Conservation (phyloP, 805 yeast genomes). For the Candida railenensis region DNA sequence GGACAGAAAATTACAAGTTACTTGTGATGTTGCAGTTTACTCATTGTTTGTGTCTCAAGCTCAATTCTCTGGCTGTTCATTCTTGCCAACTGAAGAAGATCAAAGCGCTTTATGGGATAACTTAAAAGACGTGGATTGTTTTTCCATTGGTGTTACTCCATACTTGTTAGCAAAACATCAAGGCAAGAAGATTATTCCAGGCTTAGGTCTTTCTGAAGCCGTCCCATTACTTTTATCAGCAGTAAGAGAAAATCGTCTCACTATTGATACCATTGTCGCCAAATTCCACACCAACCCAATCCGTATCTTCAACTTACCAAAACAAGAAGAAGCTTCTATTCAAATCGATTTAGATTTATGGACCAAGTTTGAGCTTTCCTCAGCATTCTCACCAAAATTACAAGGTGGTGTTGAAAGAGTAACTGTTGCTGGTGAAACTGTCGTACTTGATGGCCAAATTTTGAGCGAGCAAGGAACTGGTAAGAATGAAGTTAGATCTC, state of each 20-base stretch:
- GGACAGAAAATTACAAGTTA: slow-evolving; percentile 75
- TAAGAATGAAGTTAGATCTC: slow-evolving; percentile 45
- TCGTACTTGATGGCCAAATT: slow-evolving; percentile 79
- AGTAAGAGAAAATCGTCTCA: slow-evolving; percentile 68
- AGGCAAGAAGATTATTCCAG: slow-evolving; percentile 62
- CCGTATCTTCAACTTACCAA: slow-evolving; percentile 77
- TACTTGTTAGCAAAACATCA: slow-evolving; percentile 64
- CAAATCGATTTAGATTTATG: slow-evolving; percentile 73
- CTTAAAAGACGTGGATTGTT: slow-evolving; percentile 73
- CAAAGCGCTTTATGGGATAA: slow-evolving; percentile 81
- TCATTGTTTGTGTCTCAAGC: slow-evolving; percentile 74
- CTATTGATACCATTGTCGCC: slow-evolving; percentile 66
- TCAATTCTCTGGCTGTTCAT: slow-evolving; percentile 66
- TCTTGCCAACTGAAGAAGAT: slow-evolving; percentile 79
- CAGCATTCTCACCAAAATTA: slow-evolving; percentile 44
- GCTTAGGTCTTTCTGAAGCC: slow-evolving; percentile 76
- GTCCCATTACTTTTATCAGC: slow-evolving; percentile 82
- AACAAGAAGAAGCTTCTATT: slow-evolving; percentile 66
- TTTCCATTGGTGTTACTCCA: slow-evolving; percentile 82
- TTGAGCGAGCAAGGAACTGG: slow-evolving; percentile 64
- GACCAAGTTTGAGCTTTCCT: slow-evolving; percentile 40
- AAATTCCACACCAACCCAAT: slow-evolving; percentile 82
- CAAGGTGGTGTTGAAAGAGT: slow-evolving; percentile 90
- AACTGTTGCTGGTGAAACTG: slow-evolving; percentile 71
- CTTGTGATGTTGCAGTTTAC: slow-evolving; percentile 85